Base-by-base conservation (phyloP, 2,329 filamentous ascomycete species). In the Colletotrichum musicola region DNA sequence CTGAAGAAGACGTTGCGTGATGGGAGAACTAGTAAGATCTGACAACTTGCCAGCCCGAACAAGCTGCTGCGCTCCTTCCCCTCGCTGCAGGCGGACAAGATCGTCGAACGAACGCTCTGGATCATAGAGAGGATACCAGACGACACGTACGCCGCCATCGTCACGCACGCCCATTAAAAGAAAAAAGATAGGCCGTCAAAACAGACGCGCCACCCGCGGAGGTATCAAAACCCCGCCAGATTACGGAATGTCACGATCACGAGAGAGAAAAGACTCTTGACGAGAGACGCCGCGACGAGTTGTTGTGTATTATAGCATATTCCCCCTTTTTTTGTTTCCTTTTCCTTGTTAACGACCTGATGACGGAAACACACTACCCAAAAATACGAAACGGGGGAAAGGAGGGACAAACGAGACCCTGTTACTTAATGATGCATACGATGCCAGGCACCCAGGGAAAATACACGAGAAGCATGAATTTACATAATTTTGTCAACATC, bases 91-190 rank as follows among this genome's bases (percentile, higher is more conserved):
- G 92, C 95, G 4, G 91, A 93, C 74, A 90, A 92, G 72, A 92
- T 97, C 75, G 96, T 97, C 78, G 90, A 90, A 53, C 88, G 97
- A 64, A 95, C 95, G 0, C 90, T 98, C 73, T 90, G 91, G 60
- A 92, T 98, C 74, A 92, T 97, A 66, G 91, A 92, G 74, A 96
- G 95, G 84, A 94, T 99, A 62, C 95, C 96, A 2, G 90, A 94
- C 71, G 92, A 97, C 72, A 86, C 98, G 55, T 99, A 98, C 77
- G 90, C 92, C 58, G 93, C 97, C 78, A 94, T 99, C 75, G 90
- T 98, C 59, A 86, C 87, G 47, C 96, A 99, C 79, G 95, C 95
- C 6, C 92, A 69, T 14, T 69, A 13, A 58, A 1, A 2, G 10
- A 10, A 35, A 35, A 35, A 35, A 35, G 12, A 25, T 4, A 25